Conservation (phyloP, 257 asterid genomes). For the Solanum bulbocastanum region DNA sequence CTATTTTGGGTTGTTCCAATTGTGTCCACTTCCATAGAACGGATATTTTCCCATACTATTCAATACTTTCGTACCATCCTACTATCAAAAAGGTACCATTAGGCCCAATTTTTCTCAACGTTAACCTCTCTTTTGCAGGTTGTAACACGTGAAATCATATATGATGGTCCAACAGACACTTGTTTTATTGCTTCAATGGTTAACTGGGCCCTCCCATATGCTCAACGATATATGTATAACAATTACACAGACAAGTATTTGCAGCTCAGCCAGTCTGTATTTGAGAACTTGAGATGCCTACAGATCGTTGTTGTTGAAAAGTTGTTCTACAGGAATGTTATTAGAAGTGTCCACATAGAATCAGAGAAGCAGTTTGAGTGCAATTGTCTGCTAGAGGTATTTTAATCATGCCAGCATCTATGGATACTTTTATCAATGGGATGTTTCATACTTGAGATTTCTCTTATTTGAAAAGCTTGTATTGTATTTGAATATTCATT, state of each 20-base stretch:
- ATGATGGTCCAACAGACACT: conserved; percentile 41
- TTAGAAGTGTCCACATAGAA: conserved; percentile 26
- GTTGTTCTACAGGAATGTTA: conserved; percentile 60
- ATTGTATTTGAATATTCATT: neutral
- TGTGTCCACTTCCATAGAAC: neutral
- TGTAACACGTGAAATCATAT: conserved; percentile 68
- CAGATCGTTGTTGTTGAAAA: conserved; percentile 54
- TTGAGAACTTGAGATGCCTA: conserved; percentile 38
- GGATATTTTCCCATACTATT: neutral
- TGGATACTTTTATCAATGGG: neutral
- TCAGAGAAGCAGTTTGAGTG: conserved; percentile 57
- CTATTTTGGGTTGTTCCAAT: neutral
- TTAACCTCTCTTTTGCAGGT: conserved; percentile 41
- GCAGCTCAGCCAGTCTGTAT: conserved; percentile 48
- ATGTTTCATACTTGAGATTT: neutral
- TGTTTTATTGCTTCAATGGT: conserved; percentile 47
- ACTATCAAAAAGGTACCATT: neutral
- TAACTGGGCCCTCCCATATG: conserved; percentile 88
- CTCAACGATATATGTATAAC: conserved; percentile 63
- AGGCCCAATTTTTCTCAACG: neutral
- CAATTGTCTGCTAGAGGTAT: conserved; percentile 78
- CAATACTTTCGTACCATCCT: neutral
- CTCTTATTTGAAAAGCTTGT: neutral
- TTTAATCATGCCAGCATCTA: neutral
- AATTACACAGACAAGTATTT: conserved; percentile 38